These are phyloP conservation scores for Cryptococcus floricola DNA, from an alignment of 1,284 basidiomycete species.

Conservation along the genomic window DNA sequence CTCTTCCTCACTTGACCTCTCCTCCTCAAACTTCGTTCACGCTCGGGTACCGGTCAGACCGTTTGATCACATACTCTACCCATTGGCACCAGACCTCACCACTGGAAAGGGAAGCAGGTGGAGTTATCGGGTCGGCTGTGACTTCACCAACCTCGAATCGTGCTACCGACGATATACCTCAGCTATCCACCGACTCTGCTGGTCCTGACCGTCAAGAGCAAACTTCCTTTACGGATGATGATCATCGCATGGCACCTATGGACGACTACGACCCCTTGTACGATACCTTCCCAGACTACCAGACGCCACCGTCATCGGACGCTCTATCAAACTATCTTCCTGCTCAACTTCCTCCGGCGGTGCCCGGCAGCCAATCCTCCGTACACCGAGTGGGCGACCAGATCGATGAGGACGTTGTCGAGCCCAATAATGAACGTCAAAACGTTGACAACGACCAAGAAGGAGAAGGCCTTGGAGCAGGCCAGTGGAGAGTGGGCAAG, in stretches of 20 bases:
- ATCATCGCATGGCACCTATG: background rate
- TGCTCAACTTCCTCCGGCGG: background rate
- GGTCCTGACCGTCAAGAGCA: background rate
- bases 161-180: background rate
- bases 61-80: background rate
- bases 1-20: too few relatives aligned
- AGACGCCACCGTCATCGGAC: background rate
- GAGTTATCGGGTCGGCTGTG: background rate
- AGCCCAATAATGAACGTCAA: background rate
- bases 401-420: too few relatives aligned
- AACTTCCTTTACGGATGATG: background rate
- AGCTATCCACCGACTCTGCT: background rate
- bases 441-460: background rate
- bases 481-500: conserved; percentile 38
- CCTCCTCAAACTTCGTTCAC: too few relatives aligned
- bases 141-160: background rate
- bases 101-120: background rate
- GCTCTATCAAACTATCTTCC: too few relatives aligned
- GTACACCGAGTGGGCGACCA: too few relatives aligned
- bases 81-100: background rate
- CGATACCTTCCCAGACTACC: background rate
- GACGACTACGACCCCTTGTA: background rate
- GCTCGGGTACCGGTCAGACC: background rate
- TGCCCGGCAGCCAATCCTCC: background rate
- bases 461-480: conserved; percentile 5